Conservation (phyloP, 495 filamentous ascomycete genomes). For the Penicillium diatomitis region DNA sequence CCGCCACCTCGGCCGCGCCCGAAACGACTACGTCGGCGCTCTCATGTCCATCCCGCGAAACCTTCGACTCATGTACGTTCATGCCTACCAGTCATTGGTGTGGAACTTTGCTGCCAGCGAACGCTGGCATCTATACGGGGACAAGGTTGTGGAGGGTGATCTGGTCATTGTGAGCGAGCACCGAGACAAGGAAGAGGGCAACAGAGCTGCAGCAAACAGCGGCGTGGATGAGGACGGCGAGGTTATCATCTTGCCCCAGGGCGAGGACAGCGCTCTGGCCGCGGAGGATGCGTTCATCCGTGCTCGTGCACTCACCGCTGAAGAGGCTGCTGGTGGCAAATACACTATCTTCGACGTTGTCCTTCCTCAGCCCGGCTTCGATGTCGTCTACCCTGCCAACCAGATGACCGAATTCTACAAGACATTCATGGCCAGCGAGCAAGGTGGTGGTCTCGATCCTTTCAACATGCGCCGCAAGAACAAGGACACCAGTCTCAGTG, state of each 20-base stretch:
- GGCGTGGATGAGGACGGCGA: constrained; percentile 62
- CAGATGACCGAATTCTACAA: constrained; percentile 72
- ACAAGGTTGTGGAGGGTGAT: constrained; percentile 72
- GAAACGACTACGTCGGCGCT: constrained; percentile 66
- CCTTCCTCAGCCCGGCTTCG: constrained; percentile 87
- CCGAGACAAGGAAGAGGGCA: constrained; percentile 28
- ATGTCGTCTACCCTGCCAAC: constrained; percentile 78
- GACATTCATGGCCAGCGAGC: constrained; percentile 69
- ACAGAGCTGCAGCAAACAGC: neutral
- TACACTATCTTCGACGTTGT: constrained; percentile 85
- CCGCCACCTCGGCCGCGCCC: constrained; percentile 49
- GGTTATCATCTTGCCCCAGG: constrained; percentile 50
- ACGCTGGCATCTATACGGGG: constrained; percentile 65
- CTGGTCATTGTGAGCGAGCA: constrained; percentile 62
- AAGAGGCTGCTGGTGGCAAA: constrained; percentile 69
- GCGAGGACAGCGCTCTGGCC: constrained; percentile 43
- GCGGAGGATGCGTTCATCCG: constrained; percentile 57
- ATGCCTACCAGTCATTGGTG: constrained; percentile 88
- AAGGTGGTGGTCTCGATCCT: constrained; percentile 71
- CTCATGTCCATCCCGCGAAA: constrained; percentile 66
- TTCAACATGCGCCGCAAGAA: constrained; percentile 77
- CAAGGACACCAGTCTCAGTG: constrained; percentile 81
- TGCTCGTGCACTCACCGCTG: constrained; percentile 63
- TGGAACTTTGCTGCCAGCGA: constrained; percentile 81
- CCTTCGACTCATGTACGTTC: constrained; percentile 86